Evolutionary conservation across 2,329 filamentous ascomycete species (phyloP).

Genomic region (Epichloe typhina): DNA sequence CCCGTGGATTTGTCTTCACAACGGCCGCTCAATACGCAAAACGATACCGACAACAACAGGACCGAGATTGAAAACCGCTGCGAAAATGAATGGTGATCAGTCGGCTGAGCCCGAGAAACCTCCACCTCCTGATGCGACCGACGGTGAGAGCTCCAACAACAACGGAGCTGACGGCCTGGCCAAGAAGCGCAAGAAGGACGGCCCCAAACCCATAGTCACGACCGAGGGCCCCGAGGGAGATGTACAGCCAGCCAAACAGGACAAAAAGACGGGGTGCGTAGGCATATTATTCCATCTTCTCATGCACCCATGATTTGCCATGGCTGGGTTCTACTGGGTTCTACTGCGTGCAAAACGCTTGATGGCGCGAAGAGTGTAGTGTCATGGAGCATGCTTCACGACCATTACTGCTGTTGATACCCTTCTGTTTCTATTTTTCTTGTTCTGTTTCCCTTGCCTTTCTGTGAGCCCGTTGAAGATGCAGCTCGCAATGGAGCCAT

Average conservation of each 20-base stretch:
- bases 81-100: conserved; percentile 17
- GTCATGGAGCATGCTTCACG: neutral
- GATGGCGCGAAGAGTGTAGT: neutral
- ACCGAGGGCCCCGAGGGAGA: conserved; percentile 31
- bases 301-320: neutral
- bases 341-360: neutral
- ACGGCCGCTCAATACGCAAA: neutral
- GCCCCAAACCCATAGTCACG: conserved; percentile 63
- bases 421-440: neutral
- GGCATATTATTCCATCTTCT: neutral
- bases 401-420: neutral
- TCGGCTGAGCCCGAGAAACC: conserved; percentile 20
- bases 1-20: neutral
- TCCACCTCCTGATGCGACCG: conserved; percentile 6
- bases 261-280: conserved; percentile 24
- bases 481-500: neutral
- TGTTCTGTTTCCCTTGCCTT: neutral
- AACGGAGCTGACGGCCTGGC: conserved; percentile 17
- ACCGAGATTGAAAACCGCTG: neutral
- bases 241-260: conserved; percentile 12
- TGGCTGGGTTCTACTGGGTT: neutral
- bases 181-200: conserved; percentile 66
- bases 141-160: conserved; percentile 9
- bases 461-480: neutral
- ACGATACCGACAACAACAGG: neutral